Evolutionary conservation across 2,329 filamentous ascomycete genomes (phyloP), one percentile per base, ranked within the genome.

Genomic region (Amauroascus verrucosus): DNA sequence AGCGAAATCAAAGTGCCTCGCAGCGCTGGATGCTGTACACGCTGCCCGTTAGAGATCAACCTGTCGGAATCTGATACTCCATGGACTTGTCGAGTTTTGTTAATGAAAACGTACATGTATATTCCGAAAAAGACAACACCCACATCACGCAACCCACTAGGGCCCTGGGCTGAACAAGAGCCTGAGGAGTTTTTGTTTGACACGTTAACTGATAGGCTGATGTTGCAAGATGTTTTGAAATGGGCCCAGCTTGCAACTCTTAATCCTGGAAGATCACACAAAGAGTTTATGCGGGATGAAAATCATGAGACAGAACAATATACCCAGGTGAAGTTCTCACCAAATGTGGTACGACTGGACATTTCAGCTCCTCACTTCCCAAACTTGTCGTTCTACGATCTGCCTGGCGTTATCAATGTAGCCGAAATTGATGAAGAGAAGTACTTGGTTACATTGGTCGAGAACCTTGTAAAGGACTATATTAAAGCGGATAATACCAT

Each of bases 1-100:
- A 71, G 45, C 0, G 85, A 83, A 3, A 83, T 93, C 22, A 82
- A 82, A 18, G 79, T 91, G 0, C 88, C 88, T 0, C 77, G 84
- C 1, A 80, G 78, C 38, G 78, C 79, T 3, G 85, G 84, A 0
- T 86, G 84, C 0, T 95, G 89, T 62, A 95, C 89, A 0, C 73
- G 85, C 0, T 94, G 87, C 54, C 88, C 88, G 0, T 77, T 94
- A 0, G 85, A 89, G 52, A 93, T 95, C 48, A 83, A 85, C 0
- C 75, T 88, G 0, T 83, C 78, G 0, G 70, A 76, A 1, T 75
- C 79, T 0, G 70, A 74, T 0, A 70, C 77, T 0, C 57, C 64
- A 0, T 93, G 87, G 83, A 79, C 74, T 0, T 93, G 87, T 51
- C 75, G 75, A 0, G 77, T 95, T 0, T 81, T 76, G 0, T 67